A percentile compares a stretch with the other conserved stretches of the same genome.
These are phyloP conservation scores for Rhizopogon rudus DNA, from an alignment of 768 basidiomycete genomes.

Conservation along the genomic window DNA sequence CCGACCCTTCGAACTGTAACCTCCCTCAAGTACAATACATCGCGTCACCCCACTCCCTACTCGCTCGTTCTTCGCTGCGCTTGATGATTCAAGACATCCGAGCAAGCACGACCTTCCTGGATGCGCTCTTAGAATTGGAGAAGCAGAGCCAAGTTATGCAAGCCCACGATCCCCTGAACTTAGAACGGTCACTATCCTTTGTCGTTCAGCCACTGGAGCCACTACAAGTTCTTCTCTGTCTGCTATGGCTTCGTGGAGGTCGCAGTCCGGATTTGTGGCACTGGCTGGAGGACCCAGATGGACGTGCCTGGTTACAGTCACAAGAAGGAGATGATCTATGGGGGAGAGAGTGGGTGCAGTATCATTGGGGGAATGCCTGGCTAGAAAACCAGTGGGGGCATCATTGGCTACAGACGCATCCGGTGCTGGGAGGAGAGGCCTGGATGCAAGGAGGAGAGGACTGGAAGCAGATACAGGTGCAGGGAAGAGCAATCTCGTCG, in stretches of 20 bases:
- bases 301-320: not conserved
- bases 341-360: not conserved
- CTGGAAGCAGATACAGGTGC: too few relatives aligned
- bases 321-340: too few relatives aligned
- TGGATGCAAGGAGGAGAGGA: too few relatives aligned
- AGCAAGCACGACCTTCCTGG: not conserved
- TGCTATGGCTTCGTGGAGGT: not conserved
- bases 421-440: too few relatives aligned
- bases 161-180: not conserved
- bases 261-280: not conserved
- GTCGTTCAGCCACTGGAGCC: not conserved
- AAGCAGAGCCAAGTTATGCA: not conserved
- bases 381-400: too few relatives aligned
- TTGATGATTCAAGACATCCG: too few relatives aligned
- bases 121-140: not conserved
- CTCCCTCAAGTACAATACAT: too few relatives aligned
- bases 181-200: not conserved
- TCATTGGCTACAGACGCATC: not conserved
- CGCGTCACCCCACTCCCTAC: too few relatives aligned
- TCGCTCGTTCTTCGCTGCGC: too few relatives aligned
- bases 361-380: too few relatives aligned
- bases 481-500: too few relatives aligned
- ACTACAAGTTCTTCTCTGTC: not conserved
- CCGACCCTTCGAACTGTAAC: too few relatives aligned
- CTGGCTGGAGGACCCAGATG: not conserved